Conservation (phyloP, 306 rosid genomes). For the Ormosia emarginata region DNA sequence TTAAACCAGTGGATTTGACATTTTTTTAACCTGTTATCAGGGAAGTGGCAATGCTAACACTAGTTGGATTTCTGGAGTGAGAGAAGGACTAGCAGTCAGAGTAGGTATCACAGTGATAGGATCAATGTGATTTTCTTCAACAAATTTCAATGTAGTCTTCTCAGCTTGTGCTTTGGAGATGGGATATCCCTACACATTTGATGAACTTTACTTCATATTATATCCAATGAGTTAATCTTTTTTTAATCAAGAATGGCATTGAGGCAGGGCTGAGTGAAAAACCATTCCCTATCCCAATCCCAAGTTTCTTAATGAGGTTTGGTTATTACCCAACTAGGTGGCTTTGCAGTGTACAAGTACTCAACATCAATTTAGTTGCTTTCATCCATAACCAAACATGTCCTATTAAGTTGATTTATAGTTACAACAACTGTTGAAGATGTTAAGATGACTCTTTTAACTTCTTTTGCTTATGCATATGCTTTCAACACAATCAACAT, state of each 20-base stretch:
- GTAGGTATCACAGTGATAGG: conserved; percentile 74
- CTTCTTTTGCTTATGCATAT: conserved; percentile 55
- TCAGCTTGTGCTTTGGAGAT: conserved; percentile 71
- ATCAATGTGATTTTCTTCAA: conserved; percentile 61
- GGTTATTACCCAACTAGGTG: conserved; percentile 70
- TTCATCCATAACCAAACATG: conserved; percentile 58
- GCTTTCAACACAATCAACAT: conserved; percentile 67
- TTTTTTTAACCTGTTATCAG: conserved; percentile 55
- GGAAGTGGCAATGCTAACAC: conserved; percentile 45
- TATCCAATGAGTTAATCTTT: not conserved
- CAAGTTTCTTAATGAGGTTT: not conserved
- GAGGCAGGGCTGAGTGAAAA: not conserved
- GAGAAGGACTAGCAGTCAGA: conserved; percentile 61
- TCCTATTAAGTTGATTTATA: conserved; percentile 43
- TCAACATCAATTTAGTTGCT: conserved; percentile 65
- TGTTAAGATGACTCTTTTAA: conserved; percentile 71
- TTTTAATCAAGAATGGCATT: not conserved
- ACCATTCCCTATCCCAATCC: not conserved
- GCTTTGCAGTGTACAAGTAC: conserved; percentile 53
- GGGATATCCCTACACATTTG: conserved; percentile 67
- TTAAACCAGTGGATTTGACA: not conserved
- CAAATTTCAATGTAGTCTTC: conserved; percentile 75
- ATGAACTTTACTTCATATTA: not conserved
- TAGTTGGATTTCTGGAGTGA: conserved; percentile 61
- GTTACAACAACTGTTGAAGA: conserved; percentile 79